Base-by-base conservation (phyloP, 371 early-diverging fungal genomes). In the Gilbertella persicaria region DNA sequence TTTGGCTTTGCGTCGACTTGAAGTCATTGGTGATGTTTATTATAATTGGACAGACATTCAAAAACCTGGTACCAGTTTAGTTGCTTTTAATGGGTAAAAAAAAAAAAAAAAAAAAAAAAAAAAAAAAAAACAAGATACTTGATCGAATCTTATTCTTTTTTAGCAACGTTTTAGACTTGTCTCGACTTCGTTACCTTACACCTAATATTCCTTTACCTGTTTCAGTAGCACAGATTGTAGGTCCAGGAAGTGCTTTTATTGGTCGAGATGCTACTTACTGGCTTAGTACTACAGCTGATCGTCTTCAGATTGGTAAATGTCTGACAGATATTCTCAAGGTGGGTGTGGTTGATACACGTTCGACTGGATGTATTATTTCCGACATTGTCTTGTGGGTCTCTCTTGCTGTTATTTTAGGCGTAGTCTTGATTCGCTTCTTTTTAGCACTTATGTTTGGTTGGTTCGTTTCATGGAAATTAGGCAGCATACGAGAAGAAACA, bases 361-460 rank as follows among this genome's bases (percentile, higher is more conserved):
- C 91, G 5, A 75, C 87, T 4, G 91, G 93, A 0, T 93, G 93
- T 64, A 87, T 93, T 41, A 78, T 85, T 25, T 84, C 90, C 5
- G 88, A 89, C 58, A 85, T 91, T 38, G 83, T 88, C 9, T 71
- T 90, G 3, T 90, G 85, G 63, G 79, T 88, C 6, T 90, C 91
- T 8, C 69, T 93, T 19, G 80, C 86, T 20, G 86, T 92, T 40
- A 90, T 92, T 53, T 59, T 92, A 19, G 85, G 89, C 29, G 87
- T 89, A 0, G 91, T 93, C 17, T 46, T 91, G 62, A 83, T 84
- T 61, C 90, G 89, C 57, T 94, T 94, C 69, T 69, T 89, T 36
- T 69, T 94, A 75, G 92, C 94, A 0, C 60, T 92, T 19, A 75
- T 89, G 30, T 93, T 93, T 78, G 88, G 87, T 10, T 93, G 92